A percentile compares a stretch with the other conserved stretches of the same genome.
phyloP scores from a whole-genome alignment of 495 filamentous ascomycete species.

The Lichenothelia convexa region DNA sequence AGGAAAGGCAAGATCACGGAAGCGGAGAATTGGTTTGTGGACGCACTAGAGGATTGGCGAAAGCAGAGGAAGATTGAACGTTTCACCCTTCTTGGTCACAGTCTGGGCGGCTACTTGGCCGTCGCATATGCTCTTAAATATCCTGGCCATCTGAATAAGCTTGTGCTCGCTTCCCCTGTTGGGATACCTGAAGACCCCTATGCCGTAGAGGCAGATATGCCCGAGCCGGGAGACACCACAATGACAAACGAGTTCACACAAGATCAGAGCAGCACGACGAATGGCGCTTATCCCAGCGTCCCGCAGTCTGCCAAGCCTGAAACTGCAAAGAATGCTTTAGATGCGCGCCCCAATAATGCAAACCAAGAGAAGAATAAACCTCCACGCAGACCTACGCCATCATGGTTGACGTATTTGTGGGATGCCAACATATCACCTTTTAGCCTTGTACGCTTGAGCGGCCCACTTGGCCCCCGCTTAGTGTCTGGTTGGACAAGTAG shows the following conservation, averaged over 20 bases:
- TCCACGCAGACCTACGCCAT: conserved; percentile 39
- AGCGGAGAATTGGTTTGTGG: conserved; percentile 90
- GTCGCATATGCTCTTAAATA: conserved; percentile 94
- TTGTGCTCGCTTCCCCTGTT: conserved; percentile 85
- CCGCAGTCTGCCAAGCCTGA: conserved; percentile 21
- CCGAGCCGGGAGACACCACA: conserved; percentile 52
- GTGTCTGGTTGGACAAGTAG: conserved; percentile 91
- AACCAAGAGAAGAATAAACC: conserved; percentile 8
- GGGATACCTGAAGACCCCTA: conserved; percentile 92
- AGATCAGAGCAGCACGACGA: conserved; percentile 42
- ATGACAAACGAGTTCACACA: conserved; percentile 56
- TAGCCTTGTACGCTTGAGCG: conserved; percentile 68
- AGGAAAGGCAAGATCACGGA: conserved; percentile 67
- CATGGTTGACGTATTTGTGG: conserved; percentile 85
- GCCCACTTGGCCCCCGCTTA: conserved; percentile 79
- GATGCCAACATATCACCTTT: conserved; percentile 96
- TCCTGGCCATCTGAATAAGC: conserved; percentile 80
- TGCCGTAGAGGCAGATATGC: conserved; percentile 64
- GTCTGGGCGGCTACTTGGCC: conserved; percentile 82
- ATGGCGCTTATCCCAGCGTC: conserved; percentile 12
- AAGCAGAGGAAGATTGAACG: conserved; percentile 71
- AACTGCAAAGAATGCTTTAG: conserved; percentile 42
- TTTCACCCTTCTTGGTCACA: conserved; percentile 86
- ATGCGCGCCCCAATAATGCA: conserved; percentile 26
- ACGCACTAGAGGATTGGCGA: conserved; percentile 92